These are phyloP conservation scores for Mrakia hoshinonis DNA, from an alignment of 768 basidiomycete genomes.

Conservation along the genomic window DNA sequence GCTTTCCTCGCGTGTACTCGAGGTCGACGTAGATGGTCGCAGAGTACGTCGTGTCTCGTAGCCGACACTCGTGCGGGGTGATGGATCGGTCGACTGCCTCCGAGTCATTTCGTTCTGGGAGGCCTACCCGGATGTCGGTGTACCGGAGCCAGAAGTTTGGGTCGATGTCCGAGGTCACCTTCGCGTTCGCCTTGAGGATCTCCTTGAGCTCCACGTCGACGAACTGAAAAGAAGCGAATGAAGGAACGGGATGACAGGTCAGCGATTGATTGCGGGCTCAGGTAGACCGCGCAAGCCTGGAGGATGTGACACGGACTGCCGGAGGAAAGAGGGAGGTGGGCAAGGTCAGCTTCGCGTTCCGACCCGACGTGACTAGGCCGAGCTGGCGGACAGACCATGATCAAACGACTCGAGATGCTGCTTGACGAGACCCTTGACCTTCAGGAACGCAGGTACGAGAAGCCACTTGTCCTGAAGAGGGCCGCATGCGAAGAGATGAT, in stretches of 20 bases:
- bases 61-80: conserved; percentile 92
- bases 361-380: background rate
- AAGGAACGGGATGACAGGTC: background rate
- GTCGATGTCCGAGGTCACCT: conserved; percentile 92
- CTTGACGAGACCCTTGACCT: conserved; percentile 96
- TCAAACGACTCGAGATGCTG: conserved; percentile 53
- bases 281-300: conserved; percentile 84
- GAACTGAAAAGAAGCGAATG: conserved; percentile 44
- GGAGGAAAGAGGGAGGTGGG: background rate
- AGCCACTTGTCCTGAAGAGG: conserved; percentile 88
- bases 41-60: conserved; percentile 88
- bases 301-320: conserved; percentile 35
- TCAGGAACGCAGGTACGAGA: conserved; percentile 85
- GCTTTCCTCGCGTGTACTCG: conserved; percentile 86
- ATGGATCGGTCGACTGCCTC: conserved; percentile 68
- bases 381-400: conserved; percentile 12
- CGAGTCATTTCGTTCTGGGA: conserved; percentile 79
- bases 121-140: conserved; percentile 85
- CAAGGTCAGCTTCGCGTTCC: conserved; percentile 1
- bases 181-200: conserved; percentile 63
- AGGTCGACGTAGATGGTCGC: conserved; percentile 90
- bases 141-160: conserved; percentile 91
- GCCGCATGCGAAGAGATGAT: background rate
- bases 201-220: conserved; percentile 95
- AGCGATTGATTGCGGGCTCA: background rate